Evolutionary conservation across 768 basidiomycete genomes (phyloP), one percentile per base, ranked within the genome.

Genomic region (Sutorius australiensis): DNA sequence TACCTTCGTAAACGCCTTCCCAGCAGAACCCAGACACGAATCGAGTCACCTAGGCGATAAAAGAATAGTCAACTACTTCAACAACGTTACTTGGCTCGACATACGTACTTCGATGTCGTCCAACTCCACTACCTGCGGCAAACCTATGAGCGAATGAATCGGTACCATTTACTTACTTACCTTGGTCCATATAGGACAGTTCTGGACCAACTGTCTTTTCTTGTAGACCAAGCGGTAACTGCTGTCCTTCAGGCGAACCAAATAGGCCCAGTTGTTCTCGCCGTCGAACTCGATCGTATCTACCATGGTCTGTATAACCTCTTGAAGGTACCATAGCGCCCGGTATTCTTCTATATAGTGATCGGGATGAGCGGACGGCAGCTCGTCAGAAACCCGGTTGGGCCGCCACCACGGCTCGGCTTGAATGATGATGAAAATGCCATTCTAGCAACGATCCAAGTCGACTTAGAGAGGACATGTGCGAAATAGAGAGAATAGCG

Each of bases 231-330:
- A 46, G 14, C 60, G 60, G 36, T 68, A 67, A 3, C 34, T 56
- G 13, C 50, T 50, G 38, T 66, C 59, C 54, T 68, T 72, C 38
- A 60, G 50, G 17, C 66, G 69, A 14, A 70, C 56, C 16, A 70
- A 58, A 60, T 72, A 49, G 41, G 71, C 71, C 67, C 67, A 70
- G 42, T 71, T 72, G 10, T 65, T 55, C 51, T 69, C 61, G 24
- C 65, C 56, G 6, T 71, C 68, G 12, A 70, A 55, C 6, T 58
- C 56, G 44, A 70, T 63, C 4, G 43, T 53, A 21, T 72, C 70
- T 5, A 72, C 51, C 69, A 72, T 72, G 8, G 64, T 61, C 37
- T 71, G 71, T 49, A 70, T 53, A 6, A 69, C 65, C 41, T 72
- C 69, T 52, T 57, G 53, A 34, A 70, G 42, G 21, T 69, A 48